A percentile compares a stretch with the other conserved stretches of the same genome.
Conservation (phyloP, 2,329 filamentous ascomycete genomes). For the Penicillium brevicompactum region DNA sequence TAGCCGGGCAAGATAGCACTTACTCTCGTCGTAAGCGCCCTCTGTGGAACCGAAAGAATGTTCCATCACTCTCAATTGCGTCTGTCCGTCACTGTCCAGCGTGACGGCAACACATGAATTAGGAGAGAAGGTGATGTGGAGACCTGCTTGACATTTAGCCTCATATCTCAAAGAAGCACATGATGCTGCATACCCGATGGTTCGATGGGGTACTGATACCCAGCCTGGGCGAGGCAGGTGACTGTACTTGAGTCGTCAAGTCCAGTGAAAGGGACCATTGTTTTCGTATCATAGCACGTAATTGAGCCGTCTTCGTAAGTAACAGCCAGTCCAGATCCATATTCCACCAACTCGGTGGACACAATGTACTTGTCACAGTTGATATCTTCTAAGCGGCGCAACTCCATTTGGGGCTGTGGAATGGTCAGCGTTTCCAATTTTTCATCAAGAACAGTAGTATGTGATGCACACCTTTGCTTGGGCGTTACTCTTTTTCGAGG, state of each 20-base stretch:
- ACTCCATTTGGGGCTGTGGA: constrained; percentile 48
- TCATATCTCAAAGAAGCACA: background rate
- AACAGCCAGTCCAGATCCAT: constrained; percentile 71
- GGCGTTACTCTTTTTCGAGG: constrained; percentile 62
- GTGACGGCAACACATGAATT: constrained; percentile 44
- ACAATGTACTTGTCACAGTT: constrained; percentile 71
- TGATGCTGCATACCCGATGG: constrained; percentile 59
- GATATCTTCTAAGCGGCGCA: constrained; percentile 70
- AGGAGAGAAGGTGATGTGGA: constrained; percentile 47
- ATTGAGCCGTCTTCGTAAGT: constrained; percentile 78
- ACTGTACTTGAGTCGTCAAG: constrained; percentile 67
- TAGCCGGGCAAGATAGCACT: constrained; percentile 5
- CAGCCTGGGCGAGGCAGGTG: constrained; percentile 72
- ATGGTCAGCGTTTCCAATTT: constrained; percentile 15
- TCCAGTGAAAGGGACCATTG: constrained; percentile 68
- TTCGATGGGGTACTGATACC: constrained; percentile 70
- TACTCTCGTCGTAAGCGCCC: constrained; percentile 42
- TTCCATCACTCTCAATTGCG: constrained; percentile 42
- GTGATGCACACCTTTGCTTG: constrained; percentile 35
- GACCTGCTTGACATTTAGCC: constrained; percentile 27
- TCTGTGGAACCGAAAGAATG: constrained; percentile 42
- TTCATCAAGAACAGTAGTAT: constrained; percentile 1
- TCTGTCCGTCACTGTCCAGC: constrained; percentile 42
- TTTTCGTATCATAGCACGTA: constrained; percentile 75
- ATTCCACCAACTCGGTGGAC: constrained; percentile 67